Base-by-base conservation (phyloP, 2,329 filamentous ascomycete genomes). In the Myriosclerotinia scirpicola region DNA sequence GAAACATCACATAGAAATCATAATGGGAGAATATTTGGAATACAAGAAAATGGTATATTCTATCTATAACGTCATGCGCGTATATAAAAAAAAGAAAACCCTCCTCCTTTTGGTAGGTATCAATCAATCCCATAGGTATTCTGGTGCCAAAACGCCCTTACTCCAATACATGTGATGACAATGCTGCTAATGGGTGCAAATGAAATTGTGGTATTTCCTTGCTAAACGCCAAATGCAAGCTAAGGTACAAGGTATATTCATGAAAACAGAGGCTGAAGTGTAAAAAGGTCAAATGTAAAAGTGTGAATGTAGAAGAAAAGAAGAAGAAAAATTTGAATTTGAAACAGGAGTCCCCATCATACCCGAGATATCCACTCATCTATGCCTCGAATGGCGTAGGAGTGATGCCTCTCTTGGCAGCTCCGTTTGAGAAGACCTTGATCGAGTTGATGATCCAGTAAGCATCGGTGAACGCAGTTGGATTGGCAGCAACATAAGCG, bases 381-480 rank as follows among this genome's bases (percentile, higher is more conserved):
- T 50, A 65, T 40, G 42, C 15, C 58, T 26, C 7, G 22, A 30
- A 59, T 30, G 15, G 42, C 36, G 26, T 8, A 67, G 54, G 40
- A 64, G 40, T 26, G n/a, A 58, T 9, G 17, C 58, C 71, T 61
- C 69, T 67, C 66, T 71, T 71, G 5, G 26, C 30, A 38, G 52
- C 48, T 17, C 30, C 46, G 22, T 34, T 20, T 38, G 70, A 68
- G 48, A 69, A 74, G 4, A 74, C 71, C 55, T 74, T 73, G 36
- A 74, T 69, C 6, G 69, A 87, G 75, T 90, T 90, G 78, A 96
- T 83, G 67, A 85, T 79, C 90, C 92, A 96, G 80, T 89, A 95
- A 1, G 90, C 85, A 30, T 93, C 83, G n/a, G 79, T 75, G 76
- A 95, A 96, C 14, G 83, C 90, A 12, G 77, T 74, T 0, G 92